A percentile compares a stretch with the other conserved stretches of the same genome.
Conservation (phyloP, 225 moss, liverwort and hornwort species). For the Marchantia paleacea region DNA sequence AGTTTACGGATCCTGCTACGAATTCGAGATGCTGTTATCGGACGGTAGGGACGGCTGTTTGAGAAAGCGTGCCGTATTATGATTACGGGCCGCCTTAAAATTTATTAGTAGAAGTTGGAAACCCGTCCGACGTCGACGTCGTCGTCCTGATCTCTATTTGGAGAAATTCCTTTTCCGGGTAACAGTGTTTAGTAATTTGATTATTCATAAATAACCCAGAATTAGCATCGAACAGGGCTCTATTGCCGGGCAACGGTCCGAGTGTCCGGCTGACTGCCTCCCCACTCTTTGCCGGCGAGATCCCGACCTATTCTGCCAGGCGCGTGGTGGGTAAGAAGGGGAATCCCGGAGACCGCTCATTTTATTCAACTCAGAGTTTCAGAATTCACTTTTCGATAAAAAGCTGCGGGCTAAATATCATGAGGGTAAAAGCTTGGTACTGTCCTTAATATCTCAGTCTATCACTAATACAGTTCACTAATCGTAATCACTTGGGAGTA, state of each 20-base stretch:
- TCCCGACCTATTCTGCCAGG: background rate
- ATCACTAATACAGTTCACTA: too few species aligned
- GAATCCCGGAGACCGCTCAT: background rate
- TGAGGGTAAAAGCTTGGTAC: too few species aligned
- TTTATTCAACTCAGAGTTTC: background rate
- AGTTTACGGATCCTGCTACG: background rate
- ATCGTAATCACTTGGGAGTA: too few species aligned
- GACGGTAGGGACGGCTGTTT: background rate
- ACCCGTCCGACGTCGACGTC: background rate
- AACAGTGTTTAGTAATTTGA: background rate
- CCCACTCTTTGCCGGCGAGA: background rate
- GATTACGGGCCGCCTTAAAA: constrained; percentile 11
- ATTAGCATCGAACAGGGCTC: background rate
- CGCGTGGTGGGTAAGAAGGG: background rate
- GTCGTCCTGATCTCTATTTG: background rate
- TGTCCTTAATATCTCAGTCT: too few species aligned
- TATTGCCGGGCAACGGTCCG: background rate
- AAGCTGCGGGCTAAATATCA: too few species aligned
- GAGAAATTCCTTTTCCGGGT: background rate
- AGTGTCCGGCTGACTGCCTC: background rate
- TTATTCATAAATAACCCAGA: background rate
- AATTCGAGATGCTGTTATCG: background rate
- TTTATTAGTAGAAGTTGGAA: constrained; percentile 1
- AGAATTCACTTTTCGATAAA: too few species aligned
- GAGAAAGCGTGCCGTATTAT: background rate